Conservation (phyloP, 306 rosid species). For the Begonia masoniana region DNA sequence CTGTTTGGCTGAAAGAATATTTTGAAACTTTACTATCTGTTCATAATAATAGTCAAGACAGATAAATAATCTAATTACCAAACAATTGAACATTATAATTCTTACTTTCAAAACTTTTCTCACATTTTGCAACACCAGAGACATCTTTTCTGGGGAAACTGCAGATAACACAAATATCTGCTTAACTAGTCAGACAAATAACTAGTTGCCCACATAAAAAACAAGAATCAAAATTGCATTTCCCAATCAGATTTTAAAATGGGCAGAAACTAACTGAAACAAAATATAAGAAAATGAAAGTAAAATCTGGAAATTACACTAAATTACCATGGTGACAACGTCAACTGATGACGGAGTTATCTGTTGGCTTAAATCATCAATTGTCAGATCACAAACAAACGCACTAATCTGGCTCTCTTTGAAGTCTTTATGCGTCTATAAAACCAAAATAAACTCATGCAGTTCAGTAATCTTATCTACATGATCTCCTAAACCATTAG, state of each 20-base stretch:
- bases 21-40: background rate
- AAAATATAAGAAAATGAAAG: conserved; percentile 1
- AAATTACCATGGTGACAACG: conserved; percentile 76
- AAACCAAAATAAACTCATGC: conserved; percentile 13
- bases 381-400: conserved; percentile 81
- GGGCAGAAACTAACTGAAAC: conserved; percentile 7
- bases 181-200: conserved; percentile 56
- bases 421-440: conserved; percentile 66
- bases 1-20: background rate
- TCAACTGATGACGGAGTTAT: conserved; percentile 66
- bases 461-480: background rate
- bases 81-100: background rate
- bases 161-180: conserved; percentile 95
- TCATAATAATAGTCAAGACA: too few relatives aligned
- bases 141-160: conserved; percentile 94
- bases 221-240: too few relatives aligned
- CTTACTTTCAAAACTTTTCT: conserved; percentile 63
- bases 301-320: conserved; percentile 8
- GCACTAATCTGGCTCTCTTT: conserved; percentile 54
- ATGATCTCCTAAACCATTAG: background rate
- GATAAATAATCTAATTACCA: too few relatives aligned
- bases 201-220: too few relatives aligned
- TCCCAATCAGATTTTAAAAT: too few relatives aligned
- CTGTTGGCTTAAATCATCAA: conserved; percentile 56
- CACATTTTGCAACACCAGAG: conserved; percentile 55